phyloP scores from a whole-genome alignment of 1,284 basidiomycete genomes.

The Phenoliferia sp. region DNA sequence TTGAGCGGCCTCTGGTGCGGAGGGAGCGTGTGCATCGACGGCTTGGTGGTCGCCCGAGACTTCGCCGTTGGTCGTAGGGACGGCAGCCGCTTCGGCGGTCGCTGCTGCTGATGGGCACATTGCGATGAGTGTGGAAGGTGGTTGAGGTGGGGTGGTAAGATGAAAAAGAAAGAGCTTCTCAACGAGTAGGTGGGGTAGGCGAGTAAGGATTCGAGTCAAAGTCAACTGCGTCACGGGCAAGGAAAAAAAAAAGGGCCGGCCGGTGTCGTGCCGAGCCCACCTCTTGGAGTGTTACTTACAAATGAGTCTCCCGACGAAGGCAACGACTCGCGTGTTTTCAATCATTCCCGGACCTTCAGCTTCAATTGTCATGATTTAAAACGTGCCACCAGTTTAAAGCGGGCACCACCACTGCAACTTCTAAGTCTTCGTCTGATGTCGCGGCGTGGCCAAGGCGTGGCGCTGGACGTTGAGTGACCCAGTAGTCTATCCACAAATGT shows the following conservation, averaged over 20 bases:
- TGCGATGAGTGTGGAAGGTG: not conserved
- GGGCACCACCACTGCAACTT: too few relatives aligned
- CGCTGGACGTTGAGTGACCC: too few relatives aligned
- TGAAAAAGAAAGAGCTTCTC: not conserved
- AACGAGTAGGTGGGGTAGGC: not conserved
- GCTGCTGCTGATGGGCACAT: slow-evolving; percentile 31
- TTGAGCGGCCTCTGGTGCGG: slow-evolving; percentile 18
- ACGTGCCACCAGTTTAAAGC: too few relatives aligned
- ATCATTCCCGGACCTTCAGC: too few relatives aligned
- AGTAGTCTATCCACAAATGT: too few relatives aligned
- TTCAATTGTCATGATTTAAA: too few relatives aligned
- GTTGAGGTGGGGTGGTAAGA: not conserved
- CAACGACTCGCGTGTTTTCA: too few relatives aligned
- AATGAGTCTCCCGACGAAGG: too few relatives aligned
- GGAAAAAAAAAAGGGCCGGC: not conserved
- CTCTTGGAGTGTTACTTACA: not conserved
- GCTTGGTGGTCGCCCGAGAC: slow-evolving; percentile 25
- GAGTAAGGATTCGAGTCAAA: not conserved
- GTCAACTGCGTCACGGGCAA: not conserved
- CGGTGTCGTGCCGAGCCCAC: not conserved
- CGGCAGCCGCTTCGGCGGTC: slow-evolving; percentile 8
- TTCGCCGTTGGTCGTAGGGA: slow-evolving; percentile 27
- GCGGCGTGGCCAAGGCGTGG: too few relatives aligned
- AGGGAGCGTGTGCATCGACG: slow-evolving; percentile 27
- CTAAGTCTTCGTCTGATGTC: too few relatives aligned